Base-by-base conservation (phyloP, 2,329 filamentous ascomycete species). In the Rhinocladiella mackenziei region DNA sequence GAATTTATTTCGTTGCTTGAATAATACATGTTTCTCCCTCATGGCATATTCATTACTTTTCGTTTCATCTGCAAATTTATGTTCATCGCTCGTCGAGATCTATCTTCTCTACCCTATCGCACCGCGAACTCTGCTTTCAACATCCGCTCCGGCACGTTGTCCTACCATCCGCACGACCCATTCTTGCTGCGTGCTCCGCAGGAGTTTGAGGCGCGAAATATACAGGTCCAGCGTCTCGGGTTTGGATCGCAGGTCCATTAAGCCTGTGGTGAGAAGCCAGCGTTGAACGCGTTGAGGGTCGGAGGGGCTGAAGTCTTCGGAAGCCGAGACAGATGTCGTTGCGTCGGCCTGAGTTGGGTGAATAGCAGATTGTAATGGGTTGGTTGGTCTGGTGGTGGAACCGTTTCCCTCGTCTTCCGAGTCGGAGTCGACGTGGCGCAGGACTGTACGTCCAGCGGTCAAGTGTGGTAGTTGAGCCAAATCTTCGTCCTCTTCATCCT, bases 201-300 rank as follows among this genome's bases (percentile, higher is more conserved):
- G 32, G 15, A 36, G 44, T 36, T 40, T 50, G 29, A 57, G 45
- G 10, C 53, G 29, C 13, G 37, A 25, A 28, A 56, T 42, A 25
- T 57, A 57, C 3, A 32, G 10, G 23, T 28, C 30, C 32, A 55
- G 34, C 10, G 43, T 42, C 14, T 43, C 22, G 9, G 38, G 36
- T 10, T 42, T 40, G 5, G 47, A 36, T 30, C 57, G 50, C 4
- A 57, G 30, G 17, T 54, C 51, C n/a, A 35, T 31, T 10, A 57
- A 38, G 15, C 56, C 56, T 2, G 48, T 48, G 13, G 51, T 52
- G 13, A 58, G 50, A 5, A 58, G 54, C 51, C 54, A 58, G 13
- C 56, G 51, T 23, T 58, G 56, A 2, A 56, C 36, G 11, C 56
- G 51, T 37, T 58, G 56, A 10, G 55, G 55, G 37, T 56, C 55